These are phyloP conservation scores for Gymnopus androsaceus DNA, from an alignment of 1,284 basidiomycete genomes.

Conservation along the genomic window DNA sequence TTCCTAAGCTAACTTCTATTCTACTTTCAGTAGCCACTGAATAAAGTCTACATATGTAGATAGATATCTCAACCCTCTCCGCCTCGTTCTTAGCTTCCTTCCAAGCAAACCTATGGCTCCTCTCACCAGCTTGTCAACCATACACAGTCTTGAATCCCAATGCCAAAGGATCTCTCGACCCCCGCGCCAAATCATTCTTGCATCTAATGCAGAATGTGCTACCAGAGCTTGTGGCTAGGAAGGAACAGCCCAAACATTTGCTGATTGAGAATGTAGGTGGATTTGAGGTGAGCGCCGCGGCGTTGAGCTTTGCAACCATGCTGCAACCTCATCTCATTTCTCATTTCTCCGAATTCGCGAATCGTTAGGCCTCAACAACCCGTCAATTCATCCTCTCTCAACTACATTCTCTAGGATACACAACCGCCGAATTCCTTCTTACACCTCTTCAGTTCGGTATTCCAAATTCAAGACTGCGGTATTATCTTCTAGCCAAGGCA, in stretches of 20 bases:
- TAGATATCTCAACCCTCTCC: slow-evolving; percentile 62
- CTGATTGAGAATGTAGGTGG: slow-evolving; percentile 80
- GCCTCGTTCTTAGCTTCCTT: slow-evolving; percentile 53
- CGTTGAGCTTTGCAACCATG: too few relatives aligned
- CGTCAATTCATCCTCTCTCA: slow-evolving; percentile 53
- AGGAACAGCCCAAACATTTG: slow-evolving; percentile 54
- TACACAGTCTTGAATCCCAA: too few relatives aligned
- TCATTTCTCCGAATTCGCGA: slow-evolving; percentile 81
- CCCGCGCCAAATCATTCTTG: slow-evolving; percentile 74
- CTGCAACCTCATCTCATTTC: too few relatives aligned
- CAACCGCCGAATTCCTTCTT: slow-evolving; percentile 57
- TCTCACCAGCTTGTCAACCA: too few relatives aligned
- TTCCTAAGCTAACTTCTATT: slow-evolving; percentile 40
- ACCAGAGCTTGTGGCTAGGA: slow-evolving; percentile 49
- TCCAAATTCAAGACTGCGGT: slow-evolving; percentile 70
- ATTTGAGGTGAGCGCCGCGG: slow-evolving; percentile 72
- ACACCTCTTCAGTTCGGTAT: slow-evolving; percentile 75
- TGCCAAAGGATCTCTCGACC: too few relatives aligned
- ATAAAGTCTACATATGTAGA: slow-evolving; percentile 42
- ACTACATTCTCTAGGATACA: slow-evolving; percentile 56
- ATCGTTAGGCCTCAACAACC: slow-evolving; percentile 51
- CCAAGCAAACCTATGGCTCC: slow-evolving; percentile 72
- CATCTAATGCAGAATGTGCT: slow-evolving; percentile 66
- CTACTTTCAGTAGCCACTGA: background rate
- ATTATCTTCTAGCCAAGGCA: too few relatives aligned